Evolutionary conservation across 1,284 basidiomycete genomes (phyloP), one percentile per base, ranked within the genome.

Genomic region (Volvariella volvacea): DNA sequence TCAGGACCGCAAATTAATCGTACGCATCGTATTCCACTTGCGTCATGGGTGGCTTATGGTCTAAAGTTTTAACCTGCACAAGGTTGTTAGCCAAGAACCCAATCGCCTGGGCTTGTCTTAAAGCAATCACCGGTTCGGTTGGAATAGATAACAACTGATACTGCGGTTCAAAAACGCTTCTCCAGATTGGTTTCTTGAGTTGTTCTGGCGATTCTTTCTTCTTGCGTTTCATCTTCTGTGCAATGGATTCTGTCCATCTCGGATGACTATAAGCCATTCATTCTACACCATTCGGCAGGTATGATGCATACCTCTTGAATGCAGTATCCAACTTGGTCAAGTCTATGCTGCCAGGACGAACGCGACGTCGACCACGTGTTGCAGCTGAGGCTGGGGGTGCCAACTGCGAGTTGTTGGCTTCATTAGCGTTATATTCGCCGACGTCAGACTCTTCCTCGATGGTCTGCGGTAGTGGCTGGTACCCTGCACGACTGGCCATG

Each of bases 211-310:
- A 4, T 21, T 73, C 71, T 63, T 83, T 88, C 74, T 87, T 88
- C 69, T 78, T 82, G 44, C 82, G 75, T 56, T 84, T 88, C 44
- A 89, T 78, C 61, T 85, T 88, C 66, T 88, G 82, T 1, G 86
- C 80, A 52, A 90, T 87, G 45, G 78, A 83, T 54, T 85, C 80
- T n/a, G 88, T 89, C 87, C 88, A 89, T 60, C 84, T 87, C 28
- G 14, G 17, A 19, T 22, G 20, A 36, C 22, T 15, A n/a, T 15
- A n/a, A 20, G 12, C 33, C 10, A n/a, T 36, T 30, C 37, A 43
- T 45, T 33, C 34, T 33, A 32, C 25, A 32, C 20, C 30, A 40
- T n/a, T n/a, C n/a, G 22, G 36, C 46, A 43, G 51, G 19, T n/a
- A 43, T n/a, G 38, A 7, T 22, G 43, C 61, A 47, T 40, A 83